A percentile compares a stretch with the other conserved stretches of the same genome.
These are phyloP conservation scores for Recurvomyces mirabilis DNA, from an alignment of 495 filamentous ascomycete species.

Conservation along the genomic window DNA sequence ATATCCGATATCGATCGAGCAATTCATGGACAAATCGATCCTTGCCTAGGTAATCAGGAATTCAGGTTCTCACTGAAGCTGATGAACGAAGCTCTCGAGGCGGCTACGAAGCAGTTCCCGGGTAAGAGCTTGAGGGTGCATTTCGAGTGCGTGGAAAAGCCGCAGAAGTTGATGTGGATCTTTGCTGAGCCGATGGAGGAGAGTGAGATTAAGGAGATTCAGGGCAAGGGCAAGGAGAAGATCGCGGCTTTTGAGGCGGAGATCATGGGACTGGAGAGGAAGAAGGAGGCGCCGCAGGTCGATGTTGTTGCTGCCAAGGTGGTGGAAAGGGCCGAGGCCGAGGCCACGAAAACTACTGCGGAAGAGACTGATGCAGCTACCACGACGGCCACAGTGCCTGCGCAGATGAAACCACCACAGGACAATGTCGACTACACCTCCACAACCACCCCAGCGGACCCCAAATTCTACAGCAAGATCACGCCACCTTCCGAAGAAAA, in stretches of 20 bases:
- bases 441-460: constrained; percentile 17
- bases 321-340: constrained; percentile 19
- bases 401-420: not conserved
- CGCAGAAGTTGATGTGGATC: constrained; percentile 54
- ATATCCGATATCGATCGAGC: constrained; percentile 76
- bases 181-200: constrained; percentile 76
- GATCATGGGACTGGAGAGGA: constrained; percentile 40
- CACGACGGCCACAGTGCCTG: no score
- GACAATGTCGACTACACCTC: not conserved
- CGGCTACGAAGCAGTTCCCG: constrained; percentile 61
- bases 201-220: constrained; percentile 59
- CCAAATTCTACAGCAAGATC: constrained; percentile 15
- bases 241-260: constrained; percentile 58
- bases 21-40: constrained; percentile 61
- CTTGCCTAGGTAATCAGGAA: constrained; percentile 67
- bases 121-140: constrained; percentile 66
- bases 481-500: constrained; percentile 6
- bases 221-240: constrained; percentile 47
- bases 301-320: constrained; percentile 16
- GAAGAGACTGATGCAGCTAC: not conserved
- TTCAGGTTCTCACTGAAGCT: constrained; percentile 70
- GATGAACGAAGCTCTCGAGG: constrained; percentile 66
- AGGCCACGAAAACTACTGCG: not conserved
- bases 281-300: constrained; percentile 9
- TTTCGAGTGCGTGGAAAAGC: constrained; percentile 57